Conservation (phyloP, 2,329 filamentous ascomycete species). For the Fusarium brachygibbosum region DNA sequence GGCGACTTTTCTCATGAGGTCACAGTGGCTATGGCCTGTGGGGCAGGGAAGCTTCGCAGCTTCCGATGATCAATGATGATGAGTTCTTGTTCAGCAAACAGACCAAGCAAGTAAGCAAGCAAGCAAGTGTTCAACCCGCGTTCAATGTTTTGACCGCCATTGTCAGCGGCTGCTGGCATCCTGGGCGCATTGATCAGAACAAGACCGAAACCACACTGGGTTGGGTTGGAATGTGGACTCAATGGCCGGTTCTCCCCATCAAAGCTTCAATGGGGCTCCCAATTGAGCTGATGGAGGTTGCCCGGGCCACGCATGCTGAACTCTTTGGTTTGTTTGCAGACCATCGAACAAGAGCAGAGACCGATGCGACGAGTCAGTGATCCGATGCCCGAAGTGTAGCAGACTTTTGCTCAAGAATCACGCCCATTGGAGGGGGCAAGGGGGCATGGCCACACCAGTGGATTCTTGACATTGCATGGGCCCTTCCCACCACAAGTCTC, state of each 20-base stretch:
- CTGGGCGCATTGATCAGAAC: constrained; percentile 21
- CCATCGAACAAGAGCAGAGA: constrained; percentile 31
- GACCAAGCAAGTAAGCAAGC: constrained; percentile 12
- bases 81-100: constrained; percentile 9
- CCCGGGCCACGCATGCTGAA: constrained; percentile 35
- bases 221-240: constrained; percentile 22
- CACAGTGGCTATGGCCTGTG: constrained; percentile 43
- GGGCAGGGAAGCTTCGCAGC: constrained; percentile 38
- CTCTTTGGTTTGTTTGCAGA: constrained; percentile 21
- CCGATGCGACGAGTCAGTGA: constrained; percentile 40
- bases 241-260: constrained; percentile 28
- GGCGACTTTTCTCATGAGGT: constrained; percentile 45
- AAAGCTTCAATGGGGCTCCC: constrained; percentile 40
- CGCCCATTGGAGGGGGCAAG: constrained; percentile 48
- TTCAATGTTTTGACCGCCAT: constrained; percentile 37
- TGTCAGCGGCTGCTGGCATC: constrained; percentile 16
- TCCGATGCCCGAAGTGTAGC: constrained; percentile 46
- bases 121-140: constrained; percentile 14
- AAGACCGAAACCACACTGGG: constrained; percentile 11
- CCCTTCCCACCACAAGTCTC: constrained; percentile 46
- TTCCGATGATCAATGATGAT: constrained; percentile 38
- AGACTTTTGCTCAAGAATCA: constrained; percentile 46
- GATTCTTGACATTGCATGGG: constrained; percentile 45
- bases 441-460: constrained; percentile 46
- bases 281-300: constrained; percentile 43